phyloP scores from a whole-genome alignment of 768 basidiomycete species.

The Suillus weaverae region DNA sequence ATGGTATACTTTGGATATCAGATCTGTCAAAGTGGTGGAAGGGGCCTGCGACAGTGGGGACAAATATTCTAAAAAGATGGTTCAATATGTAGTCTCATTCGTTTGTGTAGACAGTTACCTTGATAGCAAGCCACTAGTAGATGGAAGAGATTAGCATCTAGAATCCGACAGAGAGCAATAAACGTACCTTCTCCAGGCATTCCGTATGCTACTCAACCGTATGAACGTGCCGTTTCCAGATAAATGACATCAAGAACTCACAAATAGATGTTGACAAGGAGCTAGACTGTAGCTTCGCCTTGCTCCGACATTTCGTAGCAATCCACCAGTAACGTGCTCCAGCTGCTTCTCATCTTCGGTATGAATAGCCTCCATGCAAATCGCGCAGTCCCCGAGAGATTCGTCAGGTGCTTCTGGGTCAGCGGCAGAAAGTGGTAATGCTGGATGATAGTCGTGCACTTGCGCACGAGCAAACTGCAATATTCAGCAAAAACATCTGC shows the following conservation, averaged over 20 bases:
- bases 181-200: slow-evolving; percentile 72
- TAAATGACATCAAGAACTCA: slow-evolving; percentile 36
- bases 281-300: slow-evolving; percentile 81
- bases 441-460: slow-evolving; percentile 84
- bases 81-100: neutral
- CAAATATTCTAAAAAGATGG: slow-evolving; percentile 68
- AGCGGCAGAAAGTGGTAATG: slow-evolving; percentile 52
- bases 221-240: neutral
- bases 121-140: slow-evolving; percentile 70
- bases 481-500: neutral
- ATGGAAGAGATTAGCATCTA: slow-evolving; percentile 15
- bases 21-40: slow-evolving; percentile 67
- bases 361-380: slow-evolving; percentile 88
- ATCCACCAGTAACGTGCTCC: slow-evolving; percentile 36
- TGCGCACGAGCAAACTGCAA: slow-evolving; percentile 58
- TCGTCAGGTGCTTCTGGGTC: slow-evolving; percentile 77
- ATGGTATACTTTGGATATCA: neutral
- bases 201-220: slow-evolving; percentile 65
- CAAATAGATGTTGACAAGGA: slow-evolving; percentile 88
- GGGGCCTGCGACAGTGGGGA: slow-evolving; percentile 82
- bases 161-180: neutral
- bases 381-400: slow-evolving; percentile 83
- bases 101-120: slow-evolving; percentile 39
- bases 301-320: slow-evolving; percentile 37
- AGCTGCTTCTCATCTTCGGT: slow-evolving; percentile 44